Conservation (phyloP, 2,329 filamentous ascomycete genomes). For the Colletotrichum sp. region DNA sequence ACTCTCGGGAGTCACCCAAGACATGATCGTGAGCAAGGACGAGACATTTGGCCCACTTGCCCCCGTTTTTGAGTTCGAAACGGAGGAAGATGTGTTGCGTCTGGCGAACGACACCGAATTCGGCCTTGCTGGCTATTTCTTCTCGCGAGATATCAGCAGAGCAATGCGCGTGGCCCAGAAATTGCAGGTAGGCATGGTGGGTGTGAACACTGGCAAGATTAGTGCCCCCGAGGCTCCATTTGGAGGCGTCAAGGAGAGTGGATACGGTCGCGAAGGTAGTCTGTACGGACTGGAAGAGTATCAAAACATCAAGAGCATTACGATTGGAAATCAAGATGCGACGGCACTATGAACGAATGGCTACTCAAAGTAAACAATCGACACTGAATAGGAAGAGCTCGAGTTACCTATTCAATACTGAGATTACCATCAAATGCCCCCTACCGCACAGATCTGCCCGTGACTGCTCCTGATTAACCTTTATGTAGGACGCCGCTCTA, state of each 20-base stretch:
- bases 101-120: constrained; percentile 71
- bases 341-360: not conserved
- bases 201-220: constrained; percentile 38
- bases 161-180: constrained; percentile 48
- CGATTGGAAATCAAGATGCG: not conserved
- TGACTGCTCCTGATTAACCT: not conserved
- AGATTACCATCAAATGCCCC: not conserved
- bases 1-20: constrained; percentile 66
- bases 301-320: constrained; percentile 27
- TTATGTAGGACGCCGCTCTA: not conserved
- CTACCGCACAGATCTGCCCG: not conserved
- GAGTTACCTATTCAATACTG: not conserved
- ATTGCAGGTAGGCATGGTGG: constrained; percentile 50
- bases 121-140: constrained; percentile 76
- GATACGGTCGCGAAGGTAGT: constrained; percentile 37
- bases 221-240: constrained; percentile 37
- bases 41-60: constrained; percentile 78
- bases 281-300: constrained; percentile 35
- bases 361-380: not conserved
- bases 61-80: constrained; percentile 71
- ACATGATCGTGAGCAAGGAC: constrained; percentile 71
- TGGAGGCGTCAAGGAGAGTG: constrained; percentile 40
- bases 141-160: constrained; percentile 51
- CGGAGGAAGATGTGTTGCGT: constrained; percentile 71
- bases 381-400: not conserved